Conservation (phyloP, 805 yeast genomes). For the Scheffersomyces amazonensis region DNA sequence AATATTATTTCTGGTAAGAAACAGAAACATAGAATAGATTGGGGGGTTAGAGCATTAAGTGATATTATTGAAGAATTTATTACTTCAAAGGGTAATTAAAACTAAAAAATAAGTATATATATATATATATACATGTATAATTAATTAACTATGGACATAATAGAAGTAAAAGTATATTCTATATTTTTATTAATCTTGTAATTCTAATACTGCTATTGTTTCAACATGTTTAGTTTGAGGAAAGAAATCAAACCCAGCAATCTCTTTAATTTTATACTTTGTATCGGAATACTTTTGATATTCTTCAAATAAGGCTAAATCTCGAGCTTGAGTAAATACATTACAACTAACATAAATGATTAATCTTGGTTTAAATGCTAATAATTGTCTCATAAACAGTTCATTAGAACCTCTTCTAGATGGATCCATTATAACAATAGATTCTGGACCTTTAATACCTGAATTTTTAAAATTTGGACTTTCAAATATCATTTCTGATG, state of each 20-base stretch:
- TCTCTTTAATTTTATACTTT: slow-evolving; percentile 18
- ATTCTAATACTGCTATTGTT: slow-evolving; percentile 48
- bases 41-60: slow-evolving; percentile 61
- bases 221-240: slow-evolving; percentile 63
- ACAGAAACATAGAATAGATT: slow-evolving; percentile 55
- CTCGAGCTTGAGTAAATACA: slow-evolving; percentile 46
- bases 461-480: slow-evolving; percentile 19
- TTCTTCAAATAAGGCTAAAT: slow-evolving; percentile 26
- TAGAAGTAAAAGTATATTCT: no score
- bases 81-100: slow-evolving; percentile 1
- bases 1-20: slow-evolving; percentile 50
- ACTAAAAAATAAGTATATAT: background rate
- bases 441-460: slow-evolving; percentile 26
- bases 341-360: slow-evolving; percentile 44
- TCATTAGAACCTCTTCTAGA: slow-evolving; percentile 41
- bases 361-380: slow-evolving; percentile 33
- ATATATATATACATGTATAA: background rate
- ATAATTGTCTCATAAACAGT: slow-evolving; percentile 32
- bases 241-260: slow-evolving; percentile 45
- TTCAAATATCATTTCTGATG: slow-evolving; percentile 34
- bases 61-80: slow-evolving; percentile 41
- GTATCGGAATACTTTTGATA: slow-evolving; percentile 13
- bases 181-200: slow-evolving; percentile 6
- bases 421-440: slow-evolving; percentile 43
- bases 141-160: background rate